Evolutionary conservation across 2,329 filamentous ascomycete genomes (phyloP), one percentile per base, ranked within the genome.

Genomic region (Metarhizium guizhouense): DNA sequence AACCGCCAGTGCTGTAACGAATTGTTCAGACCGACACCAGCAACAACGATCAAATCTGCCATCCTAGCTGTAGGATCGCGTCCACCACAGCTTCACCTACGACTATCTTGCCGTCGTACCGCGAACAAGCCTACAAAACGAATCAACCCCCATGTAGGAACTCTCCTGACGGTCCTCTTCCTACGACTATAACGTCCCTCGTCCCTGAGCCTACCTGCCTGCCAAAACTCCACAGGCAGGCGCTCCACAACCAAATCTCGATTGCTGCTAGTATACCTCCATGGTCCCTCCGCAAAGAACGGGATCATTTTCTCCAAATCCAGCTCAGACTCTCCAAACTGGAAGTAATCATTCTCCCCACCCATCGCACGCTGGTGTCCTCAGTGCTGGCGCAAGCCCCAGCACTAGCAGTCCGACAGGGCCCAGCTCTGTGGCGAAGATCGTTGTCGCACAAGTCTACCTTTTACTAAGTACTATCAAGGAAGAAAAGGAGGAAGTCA

Each of bases 371-470:
- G 67, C 76, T 67, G 77, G 78, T 64, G 74, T 76, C 65, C 71
- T 81, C 68, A 82, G 79, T 76, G 77, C 79, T 76, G 79, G 75
- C 73, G 79, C 80, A 63, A 83, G 79, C 71, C 79, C 80, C 64
- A 81, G 77, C 74, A 82, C 79, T 65, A 81, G 74, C 72, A 84
- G 81, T 72, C 81, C 81, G 68, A 84, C 80, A 66, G 80, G 80
- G 71, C 77, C 75, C 62, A 83, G 74, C 68, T 86, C 86, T 68
- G 80, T 97, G 65, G 88, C 88, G 59, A 96, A 95, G 75, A 94
- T 99, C 71, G 91, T 94, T 65, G 86, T 96, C 67, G 91, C 94
- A 62, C 94, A 99, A 77, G 85, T 97, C 62, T 95, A 94, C 75
- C 85, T 99, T 61, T 83, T 99, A 56, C 81, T 99, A 62, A 94